These are phyloP conservation scores for Chlorociboria aeruginascens DNA, from an alignment of 495 filamentous ascomycete genomes.

Conservation along the genomic window DNA sequence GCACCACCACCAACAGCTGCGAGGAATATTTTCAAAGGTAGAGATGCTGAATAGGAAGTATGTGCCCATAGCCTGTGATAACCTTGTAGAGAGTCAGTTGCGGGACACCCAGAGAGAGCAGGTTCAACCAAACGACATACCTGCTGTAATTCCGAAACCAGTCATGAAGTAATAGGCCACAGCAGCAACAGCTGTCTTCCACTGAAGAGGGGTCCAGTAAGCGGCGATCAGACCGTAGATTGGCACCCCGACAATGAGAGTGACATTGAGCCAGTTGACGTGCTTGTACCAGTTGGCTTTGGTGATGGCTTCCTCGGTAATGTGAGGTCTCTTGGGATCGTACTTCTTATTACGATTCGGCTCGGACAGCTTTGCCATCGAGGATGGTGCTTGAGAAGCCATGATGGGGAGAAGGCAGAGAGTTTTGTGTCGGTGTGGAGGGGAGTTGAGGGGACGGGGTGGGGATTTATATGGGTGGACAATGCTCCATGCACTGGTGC, in stretches of 20 bases:
- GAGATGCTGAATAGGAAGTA: conserved; percentile 80
- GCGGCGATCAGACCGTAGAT: conserved; percentile 62
- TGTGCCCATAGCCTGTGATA: conserved; percentile 95
- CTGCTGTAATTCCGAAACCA: conserved; percentile 79
- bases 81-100: conserved; percentile 26
- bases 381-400: conserved; percentile 13
- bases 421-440: not conserved
- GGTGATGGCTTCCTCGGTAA: conserved; percentile 57
- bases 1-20: conserved; percentile 88
- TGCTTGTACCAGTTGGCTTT: conserved; percentile 90
- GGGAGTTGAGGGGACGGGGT: not conserved
- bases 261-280: conserved; percentile 89
- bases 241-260: conserved; percentile 78
- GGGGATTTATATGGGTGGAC: conserved; percentile 3
- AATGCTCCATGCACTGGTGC: not conserved
- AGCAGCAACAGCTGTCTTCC: conserved; percentile 69
- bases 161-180: conserved; percentile 87
- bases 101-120: not conserved
- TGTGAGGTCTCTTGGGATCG: conserved; percentile 39
- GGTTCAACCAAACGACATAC: conserved; percentile 24
- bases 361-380: conserved; percentile 16
- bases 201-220: conserved; percentile 67
- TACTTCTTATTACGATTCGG: conserved; percentile 23
- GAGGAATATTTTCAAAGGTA: conserved; percentile 85
- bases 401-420: conserved; percentile 15